Evolutionary conservation across 768 basidiomycete genomes (phyloP).

Genomic region (Xerocomus spinulosus): DNA sequence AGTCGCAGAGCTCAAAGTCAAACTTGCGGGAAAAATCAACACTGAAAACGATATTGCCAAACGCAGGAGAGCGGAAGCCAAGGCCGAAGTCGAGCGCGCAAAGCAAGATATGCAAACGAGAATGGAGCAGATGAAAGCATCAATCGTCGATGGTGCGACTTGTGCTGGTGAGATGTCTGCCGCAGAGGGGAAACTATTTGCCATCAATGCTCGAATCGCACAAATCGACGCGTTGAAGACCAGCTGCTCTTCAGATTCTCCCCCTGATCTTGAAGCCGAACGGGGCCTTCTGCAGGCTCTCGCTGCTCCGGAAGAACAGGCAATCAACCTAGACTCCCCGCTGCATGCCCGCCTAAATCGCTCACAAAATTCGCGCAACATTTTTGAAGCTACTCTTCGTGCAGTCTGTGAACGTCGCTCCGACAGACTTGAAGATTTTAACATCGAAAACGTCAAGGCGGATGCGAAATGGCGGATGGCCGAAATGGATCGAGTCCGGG

Average conservation of each 20-base stretch:
- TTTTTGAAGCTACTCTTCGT: conserved; percentile 85
- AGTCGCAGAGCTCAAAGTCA: conserved; percentile 81
- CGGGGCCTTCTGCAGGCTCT: conserved; percentile 62
- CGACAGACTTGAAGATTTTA: conserved; percentile 70
- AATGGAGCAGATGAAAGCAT: conserved; percentile 63
- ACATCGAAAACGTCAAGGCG: conserved; percentile 64
- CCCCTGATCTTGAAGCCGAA: conserved; percentile 69
- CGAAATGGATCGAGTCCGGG: conserved; percentile 66
- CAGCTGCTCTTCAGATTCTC: conserved; percentile 30
- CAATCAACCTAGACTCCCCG: conserved; percentile 52
- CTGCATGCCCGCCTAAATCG: conserved; percentile 57
- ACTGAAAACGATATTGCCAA: conserved; percentile 59
- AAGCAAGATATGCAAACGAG: conserved; percentile 68
- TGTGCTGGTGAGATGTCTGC: conserved; percentile 68
- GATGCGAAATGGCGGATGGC: conserved; percentile 61
- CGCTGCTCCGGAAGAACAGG: conserved; percentile 67
- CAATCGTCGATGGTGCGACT: conserved; percentile 70
- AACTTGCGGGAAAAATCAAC: conserved; percentile 66
- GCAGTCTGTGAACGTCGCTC: conserved; percentile 76
- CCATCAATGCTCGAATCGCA: conserved; percentile 57
- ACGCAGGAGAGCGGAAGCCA: conserved; percentile 68
- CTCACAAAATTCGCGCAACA: conserved; percentile 68
- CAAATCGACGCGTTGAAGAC: conserved; percentile 46
- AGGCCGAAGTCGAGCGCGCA: conserved; percentile 67
- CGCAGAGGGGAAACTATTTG: conserved; percentile 62